A percentile compares a stretch with the other conserved stretches of the same genome.
Conservation (phyloP, 2,329 filamentous ascomycete genomes). For the Trichoderma pleuroti region DNA sequence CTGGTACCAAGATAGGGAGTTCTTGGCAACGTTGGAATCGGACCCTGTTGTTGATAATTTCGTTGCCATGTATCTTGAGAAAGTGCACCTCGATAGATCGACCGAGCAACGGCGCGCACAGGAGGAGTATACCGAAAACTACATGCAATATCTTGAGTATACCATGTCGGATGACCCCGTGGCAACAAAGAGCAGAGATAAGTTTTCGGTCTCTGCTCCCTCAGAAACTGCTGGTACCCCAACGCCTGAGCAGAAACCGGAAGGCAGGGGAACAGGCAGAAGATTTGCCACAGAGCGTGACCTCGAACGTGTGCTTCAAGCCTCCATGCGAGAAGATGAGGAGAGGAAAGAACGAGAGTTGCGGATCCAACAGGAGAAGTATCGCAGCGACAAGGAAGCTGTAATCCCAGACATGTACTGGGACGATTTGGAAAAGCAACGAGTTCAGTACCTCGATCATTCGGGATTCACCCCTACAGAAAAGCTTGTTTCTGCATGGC, state of each 20-base stretch:
- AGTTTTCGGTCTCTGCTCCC: slow-evolving; percentile 44
- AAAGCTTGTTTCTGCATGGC: slow-evolving; percentile 65
- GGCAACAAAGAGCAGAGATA: slow-evolving; percentile 53
- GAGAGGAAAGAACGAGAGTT: slow-evolving; percentile 66
- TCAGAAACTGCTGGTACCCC: slow-evolving; percentile 35
- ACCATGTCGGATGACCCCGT: slow-evolving; percentile 54
- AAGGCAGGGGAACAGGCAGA: slow-evolving; percentile 52
- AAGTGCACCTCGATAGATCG: slow-evolving; percentile 37
- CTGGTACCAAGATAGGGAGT: slow-evolving; percentile 48
- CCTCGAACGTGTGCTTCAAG: slow-evolving; percentile 66
- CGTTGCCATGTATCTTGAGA: slow-evolving; percentile 44
- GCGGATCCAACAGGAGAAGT: slow-evolving; percentile 63
- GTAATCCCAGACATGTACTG: slow-evolving; percentile 68
- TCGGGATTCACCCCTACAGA: slow-evolving; percentile 63
- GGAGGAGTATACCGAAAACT: slow-evolving; percentile 45
- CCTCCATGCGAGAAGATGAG: slow-evolving; percentile 67
- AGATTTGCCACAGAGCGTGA: slow-evolving; percentile 70
- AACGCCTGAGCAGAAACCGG: slow-evolving; percentile 53
- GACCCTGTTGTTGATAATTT: slow-evolving; percentile 43
- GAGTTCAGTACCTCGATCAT: slow-evolving; percentile 60
- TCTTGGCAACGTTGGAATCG: slow-evolving; percentile 41
- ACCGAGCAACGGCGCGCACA: slow-evolving; percentile 39
- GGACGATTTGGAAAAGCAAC: slow-evolving; percentile 56
- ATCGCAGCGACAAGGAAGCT: slow-evolving; percentile 74
- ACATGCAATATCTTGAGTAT: slow-evolving; percentile 52